Percentiles rank a stretch among this genome's conserved stretches.
These are phyloP conservation scores for Acer negundo DNA, from an alignment of 345 rosid genomes.

Conservation along the genomic window DNA sequence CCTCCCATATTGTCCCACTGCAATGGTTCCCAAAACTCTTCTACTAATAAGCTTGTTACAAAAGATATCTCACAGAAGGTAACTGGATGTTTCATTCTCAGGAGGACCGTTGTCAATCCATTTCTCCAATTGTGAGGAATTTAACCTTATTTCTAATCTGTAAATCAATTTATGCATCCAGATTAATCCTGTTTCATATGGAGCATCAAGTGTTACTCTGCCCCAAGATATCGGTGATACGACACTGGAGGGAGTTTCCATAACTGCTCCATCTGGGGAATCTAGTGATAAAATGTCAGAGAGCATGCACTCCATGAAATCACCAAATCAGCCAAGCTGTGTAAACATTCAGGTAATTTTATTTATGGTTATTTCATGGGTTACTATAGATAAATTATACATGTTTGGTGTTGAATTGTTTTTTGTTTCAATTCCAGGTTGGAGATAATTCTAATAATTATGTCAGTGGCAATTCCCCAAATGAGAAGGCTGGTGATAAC, in stretches of 20 bases:
- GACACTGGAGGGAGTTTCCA: conserved; percentile 8
- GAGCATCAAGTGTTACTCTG: conserved; percentile 9
- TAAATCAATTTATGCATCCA: conserved; percentile 27
- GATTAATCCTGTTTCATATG: conserved; percentile 31
- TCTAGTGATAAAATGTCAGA: conserved; percentile 9
- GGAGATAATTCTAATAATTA: conserved; percentile 16
- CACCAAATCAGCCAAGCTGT: conserved; percentile 23
- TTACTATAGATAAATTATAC: not conserved
- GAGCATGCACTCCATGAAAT: conserved; percentile 10
- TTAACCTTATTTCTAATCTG: conserved; percentile 20
- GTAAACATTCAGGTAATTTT: conserved; percentile 33
- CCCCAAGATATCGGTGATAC: conserved; percentile 15
- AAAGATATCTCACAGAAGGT: conserved; percentile 44
- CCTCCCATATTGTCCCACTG: not conserved
- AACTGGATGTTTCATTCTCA: conserved; percentile 22
- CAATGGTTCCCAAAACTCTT: conserved; percentile 9
- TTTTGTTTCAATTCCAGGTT: conserved; percentile 38
- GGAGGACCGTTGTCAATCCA: not conserved
- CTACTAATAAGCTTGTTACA: conserved; percentile 18
- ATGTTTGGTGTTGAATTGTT: conserved; percentile 28
- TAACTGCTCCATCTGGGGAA: conserved; percentile 13
- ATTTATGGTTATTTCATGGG: not conserved
- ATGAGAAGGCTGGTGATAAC: conserved; percentile 30
- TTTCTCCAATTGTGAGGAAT: conserved; percentile 4
- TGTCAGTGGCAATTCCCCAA: conserved; percentile 18